phyloP scores from a whole-genome alignment of 345 rosid genomes.

The Viola odorata region DNA sequence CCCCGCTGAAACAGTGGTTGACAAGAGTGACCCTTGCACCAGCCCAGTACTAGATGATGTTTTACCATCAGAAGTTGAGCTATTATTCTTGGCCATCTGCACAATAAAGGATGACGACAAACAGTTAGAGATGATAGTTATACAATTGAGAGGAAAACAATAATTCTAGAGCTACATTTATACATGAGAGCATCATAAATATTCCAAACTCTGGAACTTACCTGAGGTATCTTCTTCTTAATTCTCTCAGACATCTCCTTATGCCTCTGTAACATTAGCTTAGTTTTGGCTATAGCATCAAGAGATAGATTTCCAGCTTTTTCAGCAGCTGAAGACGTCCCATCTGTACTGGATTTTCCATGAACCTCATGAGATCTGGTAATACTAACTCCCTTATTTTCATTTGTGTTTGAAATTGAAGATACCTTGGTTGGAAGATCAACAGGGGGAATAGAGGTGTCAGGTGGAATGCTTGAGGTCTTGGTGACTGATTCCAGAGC shows the following conservation, averaged over 20 bases:
- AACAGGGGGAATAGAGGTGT: conserved; percentile 38
- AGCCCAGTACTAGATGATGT: conserved; percentile 14
- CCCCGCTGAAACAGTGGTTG: conserved; percentile 26
- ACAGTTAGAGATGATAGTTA: conserved; percentile 6
- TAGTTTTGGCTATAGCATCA: conserved; percentile 89
- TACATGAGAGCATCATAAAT: not conserved
- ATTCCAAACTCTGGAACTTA: conserved; percentile 24
- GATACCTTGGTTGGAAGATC: conserved; percentile 80
- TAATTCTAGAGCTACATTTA: not conserved
- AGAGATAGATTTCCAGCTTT: conserved; percentile 69
- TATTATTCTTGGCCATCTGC: conserved; percentile 49
- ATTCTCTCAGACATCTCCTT: conserved; percentile 62
- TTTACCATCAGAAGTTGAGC: conserved; percentile 36
- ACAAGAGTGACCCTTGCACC: conserved; percentile 18
- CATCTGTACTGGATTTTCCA: conserved; percentile 99
- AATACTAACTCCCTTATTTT: conserved; percentile 98
- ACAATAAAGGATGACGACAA: conserved; percentile 16
- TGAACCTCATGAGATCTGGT: conserved; percentile 99
- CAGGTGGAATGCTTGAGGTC: conserved; percentile 31
- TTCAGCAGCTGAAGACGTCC: conserved; percentile 66
- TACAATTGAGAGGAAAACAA: not conserved
- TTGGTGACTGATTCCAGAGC: conserved; percentile 27
- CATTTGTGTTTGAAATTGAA: conserved; percentile 88
- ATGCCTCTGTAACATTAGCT: conserved; percentile 67
- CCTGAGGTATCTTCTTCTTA: conserved; percentile 53